These are phyloP conservation scores for Saksenaea oblongispora DNA, from an alignment of 371 early-diverging fungal genomes.

Conservation along the genomic window DNA sequence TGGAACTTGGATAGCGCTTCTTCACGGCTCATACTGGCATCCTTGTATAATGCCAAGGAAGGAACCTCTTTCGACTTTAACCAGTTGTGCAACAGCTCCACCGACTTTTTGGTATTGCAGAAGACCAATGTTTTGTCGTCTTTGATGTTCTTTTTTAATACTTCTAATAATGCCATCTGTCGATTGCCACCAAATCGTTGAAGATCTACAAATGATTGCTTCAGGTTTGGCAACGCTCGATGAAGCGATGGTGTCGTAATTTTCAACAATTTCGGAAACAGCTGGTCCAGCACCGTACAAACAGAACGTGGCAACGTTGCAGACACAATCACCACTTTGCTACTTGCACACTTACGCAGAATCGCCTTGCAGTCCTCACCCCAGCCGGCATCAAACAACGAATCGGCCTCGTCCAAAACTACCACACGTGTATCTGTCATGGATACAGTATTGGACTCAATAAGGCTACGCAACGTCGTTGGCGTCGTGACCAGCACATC, in stretches of 20 bases:
- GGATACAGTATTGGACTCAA: slow-evolving; percentile 50
- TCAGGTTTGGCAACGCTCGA: slow-evolving; percentile 70
- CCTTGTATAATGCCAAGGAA: slow-evolving; percentile 61
- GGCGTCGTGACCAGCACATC: slow-evolving; percentile 89
- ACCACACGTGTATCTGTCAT: slow-evolving; percentile 63
- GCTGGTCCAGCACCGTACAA: slow-evolving; percentile 54
- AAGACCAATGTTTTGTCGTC: slow-evolving; percentile 75
- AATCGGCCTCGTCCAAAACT: slow-evolving; percentile 94
- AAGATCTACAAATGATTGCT: slow-evolving; percentile 78
- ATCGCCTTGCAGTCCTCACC: slow-evolving; percentile 58
- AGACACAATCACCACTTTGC: slow-evolving; percentile 66
- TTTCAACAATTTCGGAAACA: slow-evolving; percentile 60
- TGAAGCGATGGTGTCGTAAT: slow-evolving; percentile 88
- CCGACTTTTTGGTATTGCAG: slow-evolving; percentile 79
- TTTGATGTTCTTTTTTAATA: slow-evolving; percentile 67
- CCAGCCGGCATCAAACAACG: slow-evolving; percentile 86
- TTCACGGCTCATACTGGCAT: slow-evolving; percentile 44
- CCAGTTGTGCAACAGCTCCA: slow-evolving; percentile 61
- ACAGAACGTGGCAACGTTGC: slow-evolving; percentile 90
- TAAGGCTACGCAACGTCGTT: slow-evolving; percentile 47
- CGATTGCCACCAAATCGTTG: slow-evolving; percentile 62
- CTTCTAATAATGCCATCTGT: slow-evolving; percentile 69
- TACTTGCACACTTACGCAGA: slow-evolving; percentile 19
- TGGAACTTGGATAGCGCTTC: slow-evolving; percentile 49
- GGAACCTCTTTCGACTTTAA: slow-evolving; percentile 61